Evolutionary conservation across 164 flowering plant genomes (phyloP), one percentile per base, ranked within the genome.

Genomic region (Platanus orientalis): DNA sequence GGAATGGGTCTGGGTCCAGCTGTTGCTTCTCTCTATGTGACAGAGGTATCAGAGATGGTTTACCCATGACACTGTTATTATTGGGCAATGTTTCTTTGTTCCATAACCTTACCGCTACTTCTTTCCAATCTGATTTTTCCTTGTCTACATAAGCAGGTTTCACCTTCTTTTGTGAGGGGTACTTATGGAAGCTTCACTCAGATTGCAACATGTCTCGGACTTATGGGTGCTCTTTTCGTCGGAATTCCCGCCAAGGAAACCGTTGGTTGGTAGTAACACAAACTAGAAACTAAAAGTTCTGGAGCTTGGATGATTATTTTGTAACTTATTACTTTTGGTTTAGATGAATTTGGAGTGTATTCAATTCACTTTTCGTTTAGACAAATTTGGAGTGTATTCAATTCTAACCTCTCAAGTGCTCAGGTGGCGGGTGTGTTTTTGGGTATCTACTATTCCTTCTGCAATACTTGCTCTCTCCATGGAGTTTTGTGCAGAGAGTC

Each of bases 401-500:
- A 24, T 26, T 36, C 42, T 26, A 27, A 27, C n/a, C n/a, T 27
- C 7, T 14, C 17, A 36, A 36, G 36, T 44, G 4, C 42, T 67
- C 67, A 95, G 99, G 99, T 95, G 99, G 99, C 84, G 98, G 25
- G 69, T 83, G 32, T 95, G 99, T 73, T 95, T 95, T 62, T 90
- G 94, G 98, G 80, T 84, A 62, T 90, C 99, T 66, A 76, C 75
- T 51, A 67, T 90, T 76, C 99, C 99, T 55, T 92, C 99, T 67
- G 77, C 76, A 52, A 60, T 87, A 57, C 89, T 95, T 65, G 85
- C 80, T 74, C 52, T 90, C 69, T 86, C 78, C 29, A 92, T 92
- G 94, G 67, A 64, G 58, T 81, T 92, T 60, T 95, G 92, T 78
- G 94, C 82, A 12, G 98, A 92, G 80, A 82, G 88, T 77, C 98